Base-by-base conservation (phyloP, 805 yeast genomes). In the Wickerhamomyces chambardii region DNA sequence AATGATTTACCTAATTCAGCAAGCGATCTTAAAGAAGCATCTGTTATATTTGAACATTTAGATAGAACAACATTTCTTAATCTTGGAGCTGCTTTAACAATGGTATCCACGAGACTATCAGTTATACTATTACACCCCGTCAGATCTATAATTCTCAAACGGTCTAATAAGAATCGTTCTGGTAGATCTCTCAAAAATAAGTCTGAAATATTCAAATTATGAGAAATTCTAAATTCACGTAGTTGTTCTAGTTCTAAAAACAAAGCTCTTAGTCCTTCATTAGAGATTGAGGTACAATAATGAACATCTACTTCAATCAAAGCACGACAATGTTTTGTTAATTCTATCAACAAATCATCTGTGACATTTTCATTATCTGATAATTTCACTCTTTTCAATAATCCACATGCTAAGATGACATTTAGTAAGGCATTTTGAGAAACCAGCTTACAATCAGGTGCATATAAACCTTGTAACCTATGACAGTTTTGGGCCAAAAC, bases 221-320 rank as follows among this genome's bases (percentile, higher is more conserved):
- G 78, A 14, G 90, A 79, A 7, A 89, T 71, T 51, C 94, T 75
- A 48, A 90, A 78, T 56, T 90, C 97, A 44, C 96, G 70, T 35
- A 90, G 63, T 42, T 76, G 84, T n/a, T 75, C 71, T 32, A 87
- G 65, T 19, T 72, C 74, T 15, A 65, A 53, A 45, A 87, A 77
- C 6, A 84, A 61, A 10, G 56, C 56, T 36, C 69, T 62, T 32
- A 87, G 64, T 30, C 83, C 66, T n/a, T 51, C 53, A 53, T 86
- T 84, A 12, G 83, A 72, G 27, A 89, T 74, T 42, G 72, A 66
- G n/a, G 79, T 73, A 58, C 95, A 83, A 31, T 78, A 79, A 45
- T 86, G 89, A 33, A 90, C 66, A 58, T 90, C 97, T 35, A 92
- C 80, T 58, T 90, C 98, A 15, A 89, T 94, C 33, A 90, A 64